Evolutionary conservation across 768 basidiomycete species (phyloP).

Genomic region (Collybia nuda): DNA sequence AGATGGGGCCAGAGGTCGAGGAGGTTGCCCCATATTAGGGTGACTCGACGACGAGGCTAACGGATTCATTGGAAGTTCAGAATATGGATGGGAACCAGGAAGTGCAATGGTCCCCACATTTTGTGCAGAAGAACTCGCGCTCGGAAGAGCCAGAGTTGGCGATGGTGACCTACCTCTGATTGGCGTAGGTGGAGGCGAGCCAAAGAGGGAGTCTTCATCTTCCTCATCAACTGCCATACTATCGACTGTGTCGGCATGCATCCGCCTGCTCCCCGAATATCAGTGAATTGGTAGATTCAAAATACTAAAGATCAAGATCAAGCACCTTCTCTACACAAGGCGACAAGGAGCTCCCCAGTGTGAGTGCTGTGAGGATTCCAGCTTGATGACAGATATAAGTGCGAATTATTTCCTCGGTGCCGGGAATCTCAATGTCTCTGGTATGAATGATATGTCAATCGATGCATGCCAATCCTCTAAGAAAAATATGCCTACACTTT

Average conservation of each 20-base stretch:
- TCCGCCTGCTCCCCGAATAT: conserved; percentile 8
- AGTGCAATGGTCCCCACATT: conserved; percentile 99
- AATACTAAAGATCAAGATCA: not conserved
- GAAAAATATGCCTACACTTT: too few relatives aligned
- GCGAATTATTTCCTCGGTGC: too few relatives aligned
- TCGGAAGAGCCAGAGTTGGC: conserved; percentile 58
- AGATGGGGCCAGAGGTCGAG: conserved; percentile 36
- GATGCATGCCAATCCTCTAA: too few relatives aligned
- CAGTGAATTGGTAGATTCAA: conserved; percentile 5
- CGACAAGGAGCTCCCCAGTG: not conserved
- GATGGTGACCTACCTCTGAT: conserved; percentile 73
- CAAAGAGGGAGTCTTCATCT: conserved; percentile 77
- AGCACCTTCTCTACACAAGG: conserved; percentile 16
- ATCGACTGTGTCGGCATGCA: conserved; percentile 4
- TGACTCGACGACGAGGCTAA: conserved; percentile 64
- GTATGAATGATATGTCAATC: too few relatives aligned
- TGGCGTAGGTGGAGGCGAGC: conserved; percentile 75
- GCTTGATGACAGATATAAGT: not conserved
- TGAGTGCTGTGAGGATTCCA: not conserved
- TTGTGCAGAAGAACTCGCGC: conserved; percentile 54
- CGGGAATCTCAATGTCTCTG: too few relatives aligned
- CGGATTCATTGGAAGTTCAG: conserved; percentile 83
- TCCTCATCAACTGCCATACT: conserved; percentile 40
- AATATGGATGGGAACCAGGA: conserved; percentile 89
- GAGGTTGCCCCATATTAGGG: conserved; percentile 26